Percentiles rank a stretch among this genome's conserved stretches.
phyloP scores from a whole-genome alignment of 129 eudicot species.

The Saposhnikovia divaricata region DNA sequence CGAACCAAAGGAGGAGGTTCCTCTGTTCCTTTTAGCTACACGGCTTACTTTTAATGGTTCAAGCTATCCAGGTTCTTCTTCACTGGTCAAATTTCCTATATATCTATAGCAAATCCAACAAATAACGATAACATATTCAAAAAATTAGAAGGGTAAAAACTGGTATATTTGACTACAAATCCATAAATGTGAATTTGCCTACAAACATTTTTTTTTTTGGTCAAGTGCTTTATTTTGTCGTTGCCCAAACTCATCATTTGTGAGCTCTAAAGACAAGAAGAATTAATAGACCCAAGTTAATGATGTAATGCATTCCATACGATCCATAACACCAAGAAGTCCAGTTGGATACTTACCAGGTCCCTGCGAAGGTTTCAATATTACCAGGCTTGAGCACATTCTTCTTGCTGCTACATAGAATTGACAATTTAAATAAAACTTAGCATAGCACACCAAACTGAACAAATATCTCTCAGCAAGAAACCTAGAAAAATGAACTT shows the following conservation, averaged over 20 bases:
- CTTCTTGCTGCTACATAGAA: too few species aligned
- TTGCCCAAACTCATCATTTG: conserved; percentile 40
- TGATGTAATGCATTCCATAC: neutral
- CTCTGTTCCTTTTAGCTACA: conserved; percentile 24
- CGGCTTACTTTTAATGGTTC: conserved; percentile 35
- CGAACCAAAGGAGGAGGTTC: conserved; percentile 11
- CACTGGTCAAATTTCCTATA: too few species aligned
- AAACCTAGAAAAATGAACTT: too few species aligned
- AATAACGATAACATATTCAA: too few species aligned
- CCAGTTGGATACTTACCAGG: conserved; percentile 45
- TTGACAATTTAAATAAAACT: too few species aligned
- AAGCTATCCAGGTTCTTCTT: too few species aligned
- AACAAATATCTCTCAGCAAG: too few species aligned
- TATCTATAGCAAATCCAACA: too few species aligned
- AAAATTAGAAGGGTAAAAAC: too few species aligned
- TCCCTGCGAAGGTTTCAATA: conserved; percentile 46
- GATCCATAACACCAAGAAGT: neutral
- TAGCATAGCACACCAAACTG: too few species aligned
- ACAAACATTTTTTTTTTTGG: conserved; percentile 30
- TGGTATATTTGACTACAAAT: neutral
- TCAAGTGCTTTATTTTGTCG: conserved; percentile 32
- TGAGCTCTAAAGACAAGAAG: conserved; percentile 19
- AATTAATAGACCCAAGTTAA: too few species aligned
- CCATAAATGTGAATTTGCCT: conserved; percentile 25
- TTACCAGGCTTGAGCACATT: conserved; percentile 26